Conservation (phyloP, 257 asterid genomes). For the Fraxinus excelsior region DNA sequence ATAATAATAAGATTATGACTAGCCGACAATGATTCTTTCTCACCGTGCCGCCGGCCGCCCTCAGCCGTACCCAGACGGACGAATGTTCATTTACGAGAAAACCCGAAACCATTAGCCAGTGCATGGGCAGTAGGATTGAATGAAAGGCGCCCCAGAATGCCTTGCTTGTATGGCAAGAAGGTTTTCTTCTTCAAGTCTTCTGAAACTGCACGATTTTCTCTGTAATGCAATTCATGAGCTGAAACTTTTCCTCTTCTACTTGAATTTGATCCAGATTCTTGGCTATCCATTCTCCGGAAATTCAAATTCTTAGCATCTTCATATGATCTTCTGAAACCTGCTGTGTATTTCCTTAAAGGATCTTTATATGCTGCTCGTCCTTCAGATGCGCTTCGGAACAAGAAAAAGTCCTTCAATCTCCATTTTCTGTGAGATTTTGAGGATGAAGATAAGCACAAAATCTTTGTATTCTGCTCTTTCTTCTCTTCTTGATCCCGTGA, state of each 20-base stretch:
- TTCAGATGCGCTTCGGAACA: slow-evolving; percentile 52
- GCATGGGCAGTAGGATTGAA: slow-evolving; percentile 67
- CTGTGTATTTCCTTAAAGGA: slow-evolving; percentile 46
- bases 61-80: not conserved
- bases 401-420: slow-evolving; percentile 43
- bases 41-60: not conserved
- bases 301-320: not conserved
- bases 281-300: not conserved
- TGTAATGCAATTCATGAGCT: slow-evolving; percentile 78
- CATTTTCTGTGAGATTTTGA: slow-evolving; percentile 35
- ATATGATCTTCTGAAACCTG: slow-evolving; percentile 15
- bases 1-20: not conserved
- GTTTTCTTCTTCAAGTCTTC: slow-evolving; percentile 74
- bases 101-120: slow-evolving; percentile 56
- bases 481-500: slow-evolving; percentile 40
- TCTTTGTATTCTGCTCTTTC: not conserved
- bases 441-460: not conserved
- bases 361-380: slow-evolving; percentile 49
- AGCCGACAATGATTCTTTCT: not conserved
- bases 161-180: slow-evolving; percentile 77
- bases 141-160: slow-evolving; percentile 65
- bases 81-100: slow-evolving; percentile 43
- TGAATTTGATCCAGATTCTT: not conserved
- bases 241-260: slow-evolving; percentile 29
- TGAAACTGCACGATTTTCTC: slow-evolving; percentile 66